Evolutionary conservation across 163 green algal species (phyloP).

Genomic region (Chlorella variabilis): DNA sequence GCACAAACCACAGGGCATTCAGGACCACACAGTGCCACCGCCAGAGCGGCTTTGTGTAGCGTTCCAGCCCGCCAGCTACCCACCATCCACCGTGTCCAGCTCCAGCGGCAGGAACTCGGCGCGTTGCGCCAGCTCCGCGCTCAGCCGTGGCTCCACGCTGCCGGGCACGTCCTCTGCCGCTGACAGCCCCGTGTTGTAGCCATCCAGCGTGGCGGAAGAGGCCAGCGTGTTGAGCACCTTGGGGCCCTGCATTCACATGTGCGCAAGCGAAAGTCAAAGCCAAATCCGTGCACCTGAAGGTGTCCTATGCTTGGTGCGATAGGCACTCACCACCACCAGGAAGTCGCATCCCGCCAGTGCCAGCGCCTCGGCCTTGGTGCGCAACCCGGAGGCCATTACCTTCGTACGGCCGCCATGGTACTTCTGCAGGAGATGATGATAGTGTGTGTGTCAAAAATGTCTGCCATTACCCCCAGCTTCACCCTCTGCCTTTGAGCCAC

Average conservation of each 20-base stretch:
- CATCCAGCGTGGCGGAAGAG: constrained; percentile 61
- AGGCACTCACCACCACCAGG: constrained; percentile 73
- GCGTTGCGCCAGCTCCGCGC: constrained; percentile 29
- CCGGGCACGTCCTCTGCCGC: constrained; percentile 34
- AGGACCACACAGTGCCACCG: not conserved
- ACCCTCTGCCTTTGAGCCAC: too few species aligned
- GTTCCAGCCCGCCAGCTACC: not conserved
- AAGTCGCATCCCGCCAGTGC: constrained; percentile 82
- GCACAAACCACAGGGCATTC: not conserved
- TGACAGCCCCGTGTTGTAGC: constrained; percentile 82
- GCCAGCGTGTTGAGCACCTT: constrained; percentile 69
- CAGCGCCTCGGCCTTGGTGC: constrained; percentile 77
- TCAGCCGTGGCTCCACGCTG: constrained; percentile 57
- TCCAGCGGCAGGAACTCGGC: constrained; percentile 33
- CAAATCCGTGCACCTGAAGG: too few species aligned
- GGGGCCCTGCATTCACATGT: constrained; percentile 30
- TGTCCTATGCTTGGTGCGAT: too few species aligned
- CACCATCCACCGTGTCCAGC: constrained; percentile 30
- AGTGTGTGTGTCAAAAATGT: too few species aligned
- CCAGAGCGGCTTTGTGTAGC: too few species aligned
- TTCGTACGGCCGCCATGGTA: constrained; percentile 74
- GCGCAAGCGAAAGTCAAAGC: too few species aligned
- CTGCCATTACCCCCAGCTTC: not conserved
- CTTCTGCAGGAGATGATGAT: constrained; percentile 34
- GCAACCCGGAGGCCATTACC: constrained; percentile 85